These are phyloP conservation scores for Diaporthe australafricana DNA, from an alignment of 2,329 filamentous ascomycete species.

Conservation along the genomic window DNA sequence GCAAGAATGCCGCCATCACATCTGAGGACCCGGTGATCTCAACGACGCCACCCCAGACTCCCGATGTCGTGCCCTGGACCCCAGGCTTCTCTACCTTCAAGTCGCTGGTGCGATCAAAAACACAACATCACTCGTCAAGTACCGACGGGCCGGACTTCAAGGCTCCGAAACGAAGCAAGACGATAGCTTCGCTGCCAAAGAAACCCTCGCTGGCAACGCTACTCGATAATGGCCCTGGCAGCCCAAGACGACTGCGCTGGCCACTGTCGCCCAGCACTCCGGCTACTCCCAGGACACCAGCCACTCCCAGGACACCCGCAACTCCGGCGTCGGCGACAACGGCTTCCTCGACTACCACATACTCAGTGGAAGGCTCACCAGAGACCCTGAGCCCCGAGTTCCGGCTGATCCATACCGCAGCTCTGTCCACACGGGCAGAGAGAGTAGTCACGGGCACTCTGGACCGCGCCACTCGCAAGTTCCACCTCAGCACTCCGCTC, in stretches of 20 bases:
- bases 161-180: slow-evolving; percentile 34
- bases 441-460: slow-evolving; percentile 61
- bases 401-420: slow-evolving; percentile 61
- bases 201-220: slow-evolving; percentile 30
- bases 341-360: slow-evolving; percentile 42
- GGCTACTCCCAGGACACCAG: slow-evolving; percentile 13
- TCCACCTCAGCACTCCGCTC: slow-evolving; percentile 22
- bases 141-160: slow-evolving; percentile 43
- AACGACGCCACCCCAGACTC: slow-evolving; percentile 37
- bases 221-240: slow-evolving; percentile 35
- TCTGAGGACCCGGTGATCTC: background rate
- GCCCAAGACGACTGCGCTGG: slow-evolving; percentile 39
- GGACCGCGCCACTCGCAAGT: slow-evolving; percentile 59
- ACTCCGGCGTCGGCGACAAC: slow-evolving; percentile 53
- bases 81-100: slow-evolving; percentile 49
- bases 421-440: slow-evolving; percentile 59
- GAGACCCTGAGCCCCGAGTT: slow-evolving; percentile 58
- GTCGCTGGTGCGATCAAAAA: slow-evolving; percentile 54
- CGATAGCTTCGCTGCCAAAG: slow-evolving; percentile 23
- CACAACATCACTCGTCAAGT: slow-evolving; percentile 45
- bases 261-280: slow-evolving; percentile 41
- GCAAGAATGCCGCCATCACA: background rate
- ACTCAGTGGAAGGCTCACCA: slow-evolving; percentile 33
- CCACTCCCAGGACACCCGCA: slow-evolving; percentile 43
- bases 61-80: slow-evolving; percentile 39